Evolutionary conservation across 768 basidiomycete species (phyloP).

Genomic region (Suillus decipiens): DNA sequence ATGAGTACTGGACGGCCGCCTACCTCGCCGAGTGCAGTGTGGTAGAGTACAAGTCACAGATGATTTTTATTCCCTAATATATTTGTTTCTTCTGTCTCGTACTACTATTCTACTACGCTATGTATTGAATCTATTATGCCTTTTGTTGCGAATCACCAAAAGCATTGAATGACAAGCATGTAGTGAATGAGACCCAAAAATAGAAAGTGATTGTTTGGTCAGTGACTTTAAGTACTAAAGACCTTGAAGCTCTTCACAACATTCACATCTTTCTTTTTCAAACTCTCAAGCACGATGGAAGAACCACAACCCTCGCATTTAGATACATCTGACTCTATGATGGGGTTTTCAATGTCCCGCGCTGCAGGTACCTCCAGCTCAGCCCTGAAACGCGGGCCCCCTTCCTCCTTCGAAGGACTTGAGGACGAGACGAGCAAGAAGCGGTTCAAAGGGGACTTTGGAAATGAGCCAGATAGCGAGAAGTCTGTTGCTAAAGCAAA

Average conservation of each 20-base stretch:
- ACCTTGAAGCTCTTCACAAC: constrained; percentile 12
- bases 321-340: constrained; percentile 11
- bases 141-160: not conserved
- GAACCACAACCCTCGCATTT: constrained; percentile 10
- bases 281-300: constrained; percentile 19
- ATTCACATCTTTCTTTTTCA: constrained; percentile 13
- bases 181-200: constrained; percentile 4
- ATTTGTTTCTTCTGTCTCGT: not conserved
- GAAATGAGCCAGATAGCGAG: constrained; percentile 16
- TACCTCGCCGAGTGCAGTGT: constrained; percentile 31
- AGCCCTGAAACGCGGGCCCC: constrained; percentile 60
- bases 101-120: not conserved
- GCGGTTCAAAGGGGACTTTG: constrained; percentile 54
- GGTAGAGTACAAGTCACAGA: constrained; percentile 4
- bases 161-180: not conserved
- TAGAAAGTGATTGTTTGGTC: constrained; percentile 7
- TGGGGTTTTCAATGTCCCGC: constrained; percentile 16
- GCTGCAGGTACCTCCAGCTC: constrained; percentile 22
- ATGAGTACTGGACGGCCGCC: constrained; percentile 45
- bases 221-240: constrained; percentile 5
- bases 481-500: constrained; percentile 21
- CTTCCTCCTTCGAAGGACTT: constrained; percentile 55
- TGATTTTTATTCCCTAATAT: not conserved
- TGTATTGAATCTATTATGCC: constrained; percentile 1
- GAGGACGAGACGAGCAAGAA: constrained; percentile 55